A percentile compares a stretch with the other conserved stretches of the same genome.
phyloP scores from a whole-genome alignment of 805 yeast genomes.

The Wickerhamomyces bovis region DNA sequence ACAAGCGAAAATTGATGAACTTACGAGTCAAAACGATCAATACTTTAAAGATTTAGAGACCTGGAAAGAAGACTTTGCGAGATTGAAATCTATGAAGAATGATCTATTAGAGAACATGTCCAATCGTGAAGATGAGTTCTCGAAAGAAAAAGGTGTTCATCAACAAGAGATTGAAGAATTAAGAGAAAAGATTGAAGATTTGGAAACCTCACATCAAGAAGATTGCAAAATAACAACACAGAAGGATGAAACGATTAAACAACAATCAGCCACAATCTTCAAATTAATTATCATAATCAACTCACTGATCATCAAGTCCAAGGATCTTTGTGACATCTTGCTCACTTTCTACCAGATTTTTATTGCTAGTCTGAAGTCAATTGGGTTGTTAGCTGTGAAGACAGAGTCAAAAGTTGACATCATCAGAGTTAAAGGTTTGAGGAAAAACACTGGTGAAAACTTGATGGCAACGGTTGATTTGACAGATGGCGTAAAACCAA shows the following conservation, averaged over 20 bases:
- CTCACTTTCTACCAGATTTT: slow-evolving; percentile 18
- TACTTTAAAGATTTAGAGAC: slow-evolving; percentile 13
- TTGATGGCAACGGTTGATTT: slow-evolving; percentile 32
- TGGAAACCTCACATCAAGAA: slow-evolving; percentile 42
- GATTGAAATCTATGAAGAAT: slow-evolving; percentile 39
- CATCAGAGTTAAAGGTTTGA: slow-evolving; percentile 75
- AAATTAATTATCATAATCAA: slow-evolving; percentile 29
- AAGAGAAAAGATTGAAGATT: slow-evolving; percentile 37
- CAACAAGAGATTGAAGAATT: slow-evolving; percentile 46
- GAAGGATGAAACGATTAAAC: background rate
- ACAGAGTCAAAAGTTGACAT: slow-evolving; percentile 38
- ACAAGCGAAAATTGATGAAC: slow-evolving; percentile 4
- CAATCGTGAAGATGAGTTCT: slow-evolving; percentile 53
- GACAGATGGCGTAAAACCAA: slow-evolving; percentile 34
- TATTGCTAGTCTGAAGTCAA: slow-evolving; percentile 24
- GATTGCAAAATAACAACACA: slow-evolving; percentile 32
- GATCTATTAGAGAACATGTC: slow-evolving; percentile 66
- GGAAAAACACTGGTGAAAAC: slow-evolving; percentile 34
- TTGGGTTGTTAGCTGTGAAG: slow-evolving; percentile 65
- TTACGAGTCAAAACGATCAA: slow-evolving; percentile 1
- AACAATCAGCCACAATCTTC: slow-evolving; percentile 22
- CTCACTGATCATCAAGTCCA: slow-evolving; percentile 29
- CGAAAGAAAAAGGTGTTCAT: slow-evolving; percentile 43
- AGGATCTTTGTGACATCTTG: slow-evolving; percentile 37
- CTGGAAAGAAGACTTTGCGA: slow-evolving; percentile 22